Base-by-base conservation (phyloP, 2,329 filamentous ascomycete genomes). In the Eutypella sp. region DNA sequence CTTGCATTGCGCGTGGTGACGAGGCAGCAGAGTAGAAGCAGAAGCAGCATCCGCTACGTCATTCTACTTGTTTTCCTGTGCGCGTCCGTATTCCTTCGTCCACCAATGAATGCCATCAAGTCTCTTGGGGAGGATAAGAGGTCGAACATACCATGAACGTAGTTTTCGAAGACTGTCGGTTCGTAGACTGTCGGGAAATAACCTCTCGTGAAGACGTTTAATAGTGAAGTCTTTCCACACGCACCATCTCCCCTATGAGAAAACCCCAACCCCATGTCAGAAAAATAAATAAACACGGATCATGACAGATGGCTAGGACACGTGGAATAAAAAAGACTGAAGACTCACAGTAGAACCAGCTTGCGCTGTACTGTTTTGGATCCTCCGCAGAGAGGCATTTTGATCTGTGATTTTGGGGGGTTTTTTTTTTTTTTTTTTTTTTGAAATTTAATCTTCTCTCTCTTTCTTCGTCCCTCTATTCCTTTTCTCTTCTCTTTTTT, bases 121-220 rank as follows among this genome's bases (percentile, higher is more conserved):
- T 22, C 18, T 13, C 20, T 10, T 4, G n/a, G 3, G 19, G 5
- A 16, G 5, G 20, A 22, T 34, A 13, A 22, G 29, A 13, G 16
- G 33, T 22, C 36, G 16, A 22, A 63, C 78, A 64, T 78, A 95
- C 89, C 90, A 67, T 99, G 92, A 53, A 99, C 92, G 69, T 97
- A 99, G 71, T 99, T 99, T 68, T 99, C 92, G 70, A 96, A 96
- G 55, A 96, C 92, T 29, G 92, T 99, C 45, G 93, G 93, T 70
- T 97, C 91, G 73, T 97, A 97, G 62, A 97, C 92, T 47, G 92
- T 96, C 42, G 92, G 92, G 68, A 99, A 99, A 70, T 96, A 95
- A 87, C 92, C 92, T 86, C 92, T 84, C 57, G 93, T 99, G 72
- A 99, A 99, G 67, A 99, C 93, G 67, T 99, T 99, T 60, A 99